phyloP scores from a whole-genome alignment of 495 filamentous ascomycete genomes.

The Neurospora discreta region DNA sequence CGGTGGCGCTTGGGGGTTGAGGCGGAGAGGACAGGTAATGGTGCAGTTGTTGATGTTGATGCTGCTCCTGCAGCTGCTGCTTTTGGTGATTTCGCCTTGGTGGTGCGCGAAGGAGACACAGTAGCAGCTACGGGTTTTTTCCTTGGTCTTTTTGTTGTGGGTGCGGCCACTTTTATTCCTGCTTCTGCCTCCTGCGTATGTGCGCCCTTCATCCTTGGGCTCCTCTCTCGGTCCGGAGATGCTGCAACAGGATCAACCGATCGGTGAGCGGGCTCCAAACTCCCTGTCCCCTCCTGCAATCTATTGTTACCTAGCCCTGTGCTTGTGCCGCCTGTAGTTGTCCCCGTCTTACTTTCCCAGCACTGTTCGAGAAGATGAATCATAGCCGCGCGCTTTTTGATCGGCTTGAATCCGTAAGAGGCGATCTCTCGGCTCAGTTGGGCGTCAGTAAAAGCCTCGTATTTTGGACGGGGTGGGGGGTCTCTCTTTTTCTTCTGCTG shows the following conservation, averaged over 20 bases:
- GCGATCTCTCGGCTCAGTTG: slow-evolving; percentile 52
- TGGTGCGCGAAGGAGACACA: neutral
- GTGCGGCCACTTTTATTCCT: neutral
- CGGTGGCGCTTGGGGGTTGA: slow-evolving; percentile 9
- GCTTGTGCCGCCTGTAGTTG: neutral
- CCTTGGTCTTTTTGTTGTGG: slow-evolving; percentile 1
- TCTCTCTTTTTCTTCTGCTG: slow-evolving; percentile 10
- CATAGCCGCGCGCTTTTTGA: slow-evolving; percentile 60
- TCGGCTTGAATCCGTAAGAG: slow-evolving; percentile 62
- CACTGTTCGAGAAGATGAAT: slow-evolving; percentile 61
- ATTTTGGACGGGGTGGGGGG: slow-evolving; percentile 41
- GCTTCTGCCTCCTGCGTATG: neutral
- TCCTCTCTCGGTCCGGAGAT: neutral
- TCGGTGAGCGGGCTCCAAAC: neutral
- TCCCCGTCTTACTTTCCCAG: slow-evolving; percentile 45
- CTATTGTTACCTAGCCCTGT: neutral
- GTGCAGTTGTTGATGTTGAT: slow-evolving; percentile 2
- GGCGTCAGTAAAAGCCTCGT: slow-evolving; percentile 48
- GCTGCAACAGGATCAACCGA: neutral
- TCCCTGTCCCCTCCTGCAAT: neutral
- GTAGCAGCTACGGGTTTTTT: slow-evolving; percentile 6
- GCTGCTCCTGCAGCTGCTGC: neutral
- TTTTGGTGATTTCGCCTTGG: neutral
- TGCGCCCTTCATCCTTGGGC: neutral
- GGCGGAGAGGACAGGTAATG: slow-evolving; percentile 5